Conservation (phyloP, 139 green algal species). For the Micractinium conductrix region DNA sequence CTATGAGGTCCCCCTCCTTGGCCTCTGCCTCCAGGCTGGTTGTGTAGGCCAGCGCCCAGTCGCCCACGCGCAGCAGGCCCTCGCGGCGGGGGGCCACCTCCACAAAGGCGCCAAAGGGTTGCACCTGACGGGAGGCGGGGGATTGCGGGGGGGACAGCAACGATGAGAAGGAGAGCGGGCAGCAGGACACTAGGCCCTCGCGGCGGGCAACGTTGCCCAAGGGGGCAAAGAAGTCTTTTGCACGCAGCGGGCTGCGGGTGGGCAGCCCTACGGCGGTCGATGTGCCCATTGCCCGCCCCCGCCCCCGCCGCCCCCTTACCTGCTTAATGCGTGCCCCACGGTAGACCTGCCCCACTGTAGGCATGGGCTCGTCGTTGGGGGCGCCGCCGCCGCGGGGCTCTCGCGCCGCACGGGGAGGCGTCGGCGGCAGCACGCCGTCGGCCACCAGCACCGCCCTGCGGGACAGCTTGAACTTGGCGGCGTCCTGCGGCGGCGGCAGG, state of each 20-base stretch:
- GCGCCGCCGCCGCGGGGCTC: not conserved
- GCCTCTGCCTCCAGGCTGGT: conserved; percentile 52
- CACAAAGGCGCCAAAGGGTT: conserved; percentile 75
- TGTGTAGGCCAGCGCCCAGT: conserved; percentile 64
- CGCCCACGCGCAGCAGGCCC: conserved; percentile 76
- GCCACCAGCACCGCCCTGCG: conserved; percentile 49
- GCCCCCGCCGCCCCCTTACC: no score
- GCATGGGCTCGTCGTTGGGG: not conserved
- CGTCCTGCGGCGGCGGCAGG: not conserved
- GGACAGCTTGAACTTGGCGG: conserved; percentile 59
- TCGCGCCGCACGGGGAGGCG: not conserved
- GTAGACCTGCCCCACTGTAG: conserved; percentile 49
- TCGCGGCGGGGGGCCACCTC: conserved; percentile 58
- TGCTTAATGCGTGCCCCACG: conserved; percentile 34
- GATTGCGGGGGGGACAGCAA: no score
- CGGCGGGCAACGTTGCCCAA: no score
- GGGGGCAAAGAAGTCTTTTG: no score
- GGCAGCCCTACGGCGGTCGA: no score
- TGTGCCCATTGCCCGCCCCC: no score
- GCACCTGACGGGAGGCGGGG: no score
- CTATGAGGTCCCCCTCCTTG: conserved; percentile 70
- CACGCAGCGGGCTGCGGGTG: no score
- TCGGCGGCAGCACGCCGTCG: conserved; percentile 7
- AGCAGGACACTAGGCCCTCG: no score
- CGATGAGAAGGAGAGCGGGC: no score